phyloP scores from a whole-genome alignment of 179 eudicot genomes.

The Silene coronaria region DNA sequence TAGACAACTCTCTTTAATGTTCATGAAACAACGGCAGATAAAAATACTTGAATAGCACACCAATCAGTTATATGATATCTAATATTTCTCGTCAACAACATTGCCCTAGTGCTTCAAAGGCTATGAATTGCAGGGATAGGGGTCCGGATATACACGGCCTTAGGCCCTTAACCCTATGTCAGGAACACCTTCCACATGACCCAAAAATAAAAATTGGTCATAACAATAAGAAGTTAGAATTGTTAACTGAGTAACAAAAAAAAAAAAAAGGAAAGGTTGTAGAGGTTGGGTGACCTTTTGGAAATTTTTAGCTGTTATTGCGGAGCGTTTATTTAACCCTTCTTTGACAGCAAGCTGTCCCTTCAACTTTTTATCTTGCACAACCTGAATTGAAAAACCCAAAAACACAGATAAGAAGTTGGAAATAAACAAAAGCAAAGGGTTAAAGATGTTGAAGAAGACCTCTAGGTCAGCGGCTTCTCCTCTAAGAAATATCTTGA shows the following conservation, averaged over 20 bases:
- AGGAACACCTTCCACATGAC: no score
- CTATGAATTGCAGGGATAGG: no score
- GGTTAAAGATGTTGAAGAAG: neutral
- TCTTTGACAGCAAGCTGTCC: slow-evolving; percentile 78
- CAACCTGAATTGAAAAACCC: slow-evolving; percentile 34
- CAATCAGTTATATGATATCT: neutral
- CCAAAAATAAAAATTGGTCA: no score
- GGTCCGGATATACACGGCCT: no score
- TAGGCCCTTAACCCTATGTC: no score
- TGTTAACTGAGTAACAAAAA: neutral
- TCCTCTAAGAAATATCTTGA: slow-evolving; percentile 78
- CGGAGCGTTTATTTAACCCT: slow-evolving; percentile 60
- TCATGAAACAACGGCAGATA: neutral
- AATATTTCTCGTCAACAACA: no score
- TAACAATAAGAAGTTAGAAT: no score
- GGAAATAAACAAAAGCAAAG: neutral
- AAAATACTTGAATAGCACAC: neutral
- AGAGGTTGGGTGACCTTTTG: slow-evolving; percentile 56
- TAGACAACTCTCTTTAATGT: neutral
- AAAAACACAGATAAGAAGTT: neutral
- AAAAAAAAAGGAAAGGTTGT: neutral
- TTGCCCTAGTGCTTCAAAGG: no score
- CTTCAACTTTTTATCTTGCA: slow-evolving; percentile 77
- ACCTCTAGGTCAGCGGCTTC: slow-evolving; percentile 70
- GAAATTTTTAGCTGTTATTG: slow-evolving; percentile 63